Conservation (phyloP, 1,284 basidiomycete genomes). For the Rhodofomes roseus region DNA sequence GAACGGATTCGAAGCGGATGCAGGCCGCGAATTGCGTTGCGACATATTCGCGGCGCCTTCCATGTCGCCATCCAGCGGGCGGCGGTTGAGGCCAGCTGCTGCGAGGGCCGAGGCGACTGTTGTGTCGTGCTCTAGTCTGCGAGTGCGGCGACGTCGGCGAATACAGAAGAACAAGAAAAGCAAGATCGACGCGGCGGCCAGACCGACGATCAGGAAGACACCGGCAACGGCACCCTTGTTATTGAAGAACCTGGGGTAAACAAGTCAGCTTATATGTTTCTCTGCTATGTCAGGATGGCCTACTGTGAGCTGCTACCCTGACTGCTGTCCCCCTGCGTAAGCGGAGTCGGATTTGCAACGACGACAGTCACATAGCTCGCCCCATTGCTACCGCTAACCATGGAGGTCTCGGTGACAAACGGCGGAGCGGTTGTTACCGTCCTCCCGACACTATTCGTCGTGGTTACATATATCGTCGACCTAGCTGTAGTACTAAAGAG, state of each 20-base stretch:
- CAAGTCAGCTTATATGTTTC: conserved; percentile 6
- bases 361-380: conserved; percentile 56
- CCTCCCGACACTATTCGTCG: conserved; percentile 54
- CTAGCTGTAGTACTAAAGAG: conserved; percentile 49
- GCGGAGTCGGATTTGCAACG: conserved; percentile 62
- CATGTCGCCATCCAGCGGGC: conserved; percentile 66
- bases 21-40: conserved; percentile 19
- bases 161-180: conserved; percentile 70
- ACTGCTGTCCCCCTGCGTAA: conserved; percentile 38
- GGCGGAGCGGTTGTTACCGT: conserved; percentile 48
- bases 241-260: conserved; percentile 55
- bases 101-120: conserved; percentile 64
- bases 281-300: conserved; percentile 20
- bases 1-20: conserved; percentile 12
- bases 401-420: conserved; percentile 51
- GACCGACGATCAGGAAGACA: conserved; percentile 73
- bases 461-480: conserved; percentile 50
- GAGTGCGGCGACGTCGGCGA: conserved; percentile 56
- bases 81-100: conserved; percentile 61
- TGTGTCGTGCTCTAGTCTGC: conserved; percentile 59
- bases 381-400: conserved; percentile 52
- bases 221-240: conserved; percentile 75
- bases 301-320: conserved; percentile 38
- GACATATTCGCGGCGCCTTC: conserved; percentile 29
- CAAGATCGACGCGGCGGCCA: conserved; percentile 64